Percentiles rank a stretch among this genome's conserved stretches.
Evolutionary conservation across 1,284 basidiomycete species (phyloP).

Genomic region (Anthracocystis panici-leucophaei): DNA sequence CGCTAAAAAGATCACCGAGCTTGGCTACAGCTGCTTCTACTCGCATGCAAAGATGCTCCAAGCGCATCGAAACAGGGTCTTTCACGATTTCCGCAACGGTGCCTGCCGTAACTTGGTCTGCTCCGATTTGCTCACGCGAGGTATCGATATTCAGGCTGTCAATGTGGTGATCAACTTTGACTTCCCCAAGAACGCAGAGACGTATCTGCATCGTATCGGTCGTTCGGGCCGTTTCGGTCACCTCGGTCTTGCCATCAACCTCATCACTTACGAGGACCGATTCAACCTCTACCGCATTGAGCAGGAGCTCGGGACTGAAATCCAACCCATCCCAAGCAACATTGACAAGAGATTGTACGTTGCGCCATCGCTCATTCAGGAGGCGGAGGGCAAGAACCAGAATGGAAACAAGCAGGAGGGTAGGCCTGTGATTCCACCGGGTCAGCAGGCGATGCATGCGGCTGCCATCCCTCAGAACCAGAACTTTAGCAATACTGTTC

Average conservation of each 20-base stretch:
- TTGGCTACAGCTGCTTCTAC: constrained; percentile 99
- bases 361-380: constrained; percentile 65
- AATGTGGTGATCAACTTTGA: constrained; percentile 99
- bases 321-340: constrained; percentile 89
- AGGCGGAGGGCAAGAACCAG: constrained; percentile 43
- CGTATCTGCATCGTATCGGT: constrained; percentile 96
- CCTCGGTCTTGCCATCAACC: constrained; percentile 94
- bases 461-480: constrained; percentile 64
- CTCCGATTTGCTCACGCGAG: constrained; percentile 91
- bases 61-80: constrained; percentile 96
- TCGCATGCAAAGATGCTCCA: constrained; percentile 99
- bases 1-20: constrained; percentile 98
- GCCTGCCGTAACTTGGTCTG: constrained; percentile 98
- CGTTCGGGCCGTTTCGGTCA: constrained; percentile 97
- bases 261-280: constrained; percentile 87
- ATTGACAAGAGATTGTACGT: constrained; percentile 91
- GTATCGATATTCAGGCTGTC: constrained; percentile 99
- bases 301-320: constrained; percentile 97
- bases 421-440: constrained; percentile 67
- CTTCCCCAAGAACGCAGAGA: constrained; percentile 98
- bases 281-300: constrained; percentile 98
- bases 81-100: constrained; percentile 99
- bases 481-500: constrained; percentile 66
- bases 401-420: constrained; percentile 64
- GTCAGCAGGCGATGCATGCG: constrained; percentile 68